Evolutionary conservation across 257 asterid species (phyloP), one percentile per base, ranked within the genome.

Genomic region (Lantana camara): DNA sequence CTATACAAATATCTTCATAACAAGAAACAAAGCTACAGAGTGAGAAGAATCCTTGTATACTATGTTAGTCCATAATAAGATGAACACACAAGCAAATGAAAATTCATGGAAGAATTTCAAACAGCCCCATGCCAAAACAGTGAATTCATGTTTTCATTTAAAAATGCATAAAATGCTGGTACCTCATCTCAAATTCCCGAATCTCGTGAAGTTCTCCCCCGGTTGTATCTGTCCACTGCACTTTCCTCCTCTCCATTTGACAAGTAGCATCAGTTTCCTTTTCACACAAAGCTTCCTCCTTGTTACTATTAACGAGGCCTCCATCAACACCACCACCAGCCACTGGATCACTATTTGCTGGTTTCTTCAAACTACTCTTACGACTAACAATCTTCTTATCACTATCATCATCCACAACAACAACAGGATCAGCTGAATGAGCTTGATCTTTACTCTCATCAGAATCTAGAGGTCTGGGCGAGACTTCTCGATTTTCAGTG

Each of bases 101-200:
- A 23, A 53, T 54, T 9, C 51, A 49, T 6, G 2, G 24, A 58
- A 51, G 32, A 14, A 24, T 10, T 41, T 55, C 9, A 19, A 63
- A 68, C 58, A 60, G 19, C 35, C 17, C 34, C 40, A 60, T 21
- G 41, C 57, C 16, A 41, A 67, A 45, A 38, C 17, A 30, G 30
- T 29, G 13, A 49, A 34, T 23, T 32, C 50, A n/a, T 17, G 54
- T 53, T 35, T 14, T 56, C 20, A 17, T 9, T 46, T 12, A 37
- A 53, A 55, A 35, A 71, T 21, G 61, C 52, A 73, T 14, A 23
- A 17, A 61, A 65, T 67, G 63, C 55, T 45, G 29, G 15, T 84
- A 94, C 99, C 99, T 94, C 80, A 81, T 88, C 79, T 88, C 97
- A 67, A 90, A 94, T 77, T 90, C 99, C 64, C 87, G 95, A 51